Evolutionary conservation across 768 basidiomycete genomes (phyloP).

Genomic region (Kwoniella bestiolae): DNA sequence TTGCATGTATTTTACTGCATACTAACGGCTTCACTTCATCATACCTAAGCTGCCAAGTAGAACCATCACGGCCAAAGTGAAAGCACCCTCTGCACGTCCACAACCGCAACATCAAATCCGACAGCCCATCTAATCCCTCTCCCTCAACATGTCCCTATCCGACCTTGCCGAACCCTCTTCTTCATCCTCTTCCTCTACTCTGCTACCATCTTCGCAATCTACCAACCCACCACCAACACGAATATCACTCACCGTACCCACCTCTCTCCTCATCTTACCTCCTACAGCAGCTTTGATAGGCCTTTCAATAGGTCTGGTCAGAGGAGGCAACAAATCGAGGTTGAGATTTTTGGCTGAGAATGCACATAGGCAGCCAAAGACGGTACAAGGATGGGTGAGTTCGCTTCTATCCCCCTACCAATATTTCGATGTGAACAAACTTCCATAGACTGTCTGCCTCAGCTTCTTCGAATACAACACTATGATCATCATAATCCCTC

Average conservation of each 20-base stretch:
- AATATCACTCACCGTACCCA: slow-evolving; percentile 42
- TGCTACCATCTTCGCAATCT: not conserved
- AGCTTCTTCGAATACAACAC: too few relatives aligned
- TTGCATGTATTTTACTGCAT: too few relatives aligned
- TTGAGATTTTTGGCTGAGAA: slow-evolving; percentile 56
- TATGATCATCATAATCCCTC: too few relatives aligned
- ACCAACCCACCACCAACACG: slow-evolving; percentile 5
- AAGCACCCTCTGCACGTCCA: too few relatives aligned
- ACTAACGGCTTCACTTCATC: too few relatives aligned
- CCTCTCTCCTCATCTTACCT: slow-evolving; percentile 46
- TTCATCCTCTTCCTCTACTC: slow-evolving; percentile 10
- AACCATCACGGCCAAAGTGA: too few relatives aligned
- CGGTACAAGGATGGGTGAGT: slow-evolving; percentile 56
- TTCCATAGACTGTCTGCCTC: too few relatives aligned
- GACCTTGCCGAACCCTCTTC: slow-evolving; percentile 17
- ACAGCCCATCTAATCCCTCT: too few relatives aligned
- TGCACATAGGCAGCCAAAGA: slow-evolving; percentile 53
- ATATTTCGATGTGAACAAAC: too few relatives aligned
- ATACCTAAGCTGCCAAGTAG: too few relatives aligned
- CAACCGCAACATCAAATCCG: too few relatives aligned
- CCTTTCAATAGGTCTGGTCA: slow-evolving; percentile 47
- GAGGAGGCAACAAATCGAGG: slow-evolving; percentile 52
- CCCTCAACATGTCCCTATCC: slow-evolving; percentile 10
- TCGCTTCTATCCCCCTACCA: too few relatives aligned
- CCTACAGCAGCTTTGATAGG: slow-evolving; percentile 49